Evolutionary conservation across 1,284 basidiomycete genomes (phyloP), one percentile per base, ranked within the genome.

Genomic region (Omphalotus olearius): DNA sequence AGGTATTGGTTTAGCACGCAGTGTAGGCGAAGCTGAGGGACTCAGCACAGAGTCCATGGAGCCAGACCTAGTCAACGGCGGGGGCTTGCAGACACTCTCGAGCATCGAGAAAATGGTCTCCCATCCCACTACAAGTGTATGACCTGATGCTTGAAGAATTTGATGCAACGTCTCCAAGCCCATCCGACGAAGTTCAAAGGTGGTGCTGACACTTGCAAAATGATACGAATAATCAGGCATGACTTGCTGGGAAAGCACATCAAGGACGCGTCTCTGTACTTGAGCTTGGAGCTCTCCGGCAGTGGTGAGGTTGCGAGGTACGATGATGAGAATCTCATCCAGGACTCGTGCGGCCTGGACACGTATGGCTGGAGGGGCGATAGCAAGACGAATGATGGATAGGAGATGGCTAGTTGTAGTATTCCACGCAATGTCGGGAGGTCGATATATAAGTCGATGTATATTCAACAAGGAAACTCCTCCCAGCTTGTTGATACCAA

Each of bases 121-220:
- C 96, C 96, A 99, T 0, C 95, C 95, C 9, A 88, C 81, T 6
- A 92, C 78, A 1, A 99, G 76, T 0, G 90, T 91, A 68, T 98
- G 94, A 0, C 92, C 95, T 0, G 91, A 91, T 0, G 86, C 83
- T 66, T 98, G 92, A 14, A 99, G 72, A 48, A 97, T 91, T 59
- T 89, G 83, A 60, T 94, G 91, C 16, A 99, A 69, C 0, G 91
- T 92, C 60, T 96, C 91, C 49, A 96, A 74, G 0, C 92, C 93
- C 74, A 93, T 87, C 25, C 85, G 78, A 11, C 94, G 80, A 40
- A 99, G 75, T 60, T 98, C 95, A 7, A 85, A 75, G 26, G 71
- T 79, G 0, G 82, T 80, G 52, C 68, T 77, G 0, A 74, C 78
- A 44, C 69, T 64, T 26, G 69, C 67, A 58, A 64, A 62, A 54